Evolutionary conservation across 106 monocot genomes (phyloP).

Genomic region (Apostasia shenzhenica): DNA sequence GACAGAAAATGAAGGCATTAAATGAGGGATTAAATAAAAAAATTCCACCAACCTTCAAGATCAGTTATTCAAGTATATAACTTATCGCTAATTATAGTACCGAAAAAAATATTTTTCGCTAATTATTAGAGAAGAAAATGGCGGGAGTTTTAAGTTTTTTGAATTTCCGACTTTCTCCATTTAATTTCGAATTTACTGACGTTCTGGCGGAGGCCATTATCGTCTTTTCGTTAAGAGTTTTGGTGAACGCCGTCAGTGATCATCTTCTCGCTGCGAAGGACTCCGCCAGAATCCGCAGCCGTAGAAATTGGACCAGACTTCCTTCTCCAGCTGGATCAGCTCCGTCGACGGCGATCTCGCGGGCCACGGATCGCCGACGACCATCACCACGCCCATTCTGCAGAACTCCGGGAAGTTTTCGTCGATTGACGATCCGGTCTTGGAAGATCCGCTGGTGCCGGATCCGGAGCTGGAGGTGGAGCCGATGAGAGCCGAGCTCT

Average conservation of each 20-base stretch:
- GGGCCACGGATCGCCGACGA: conserved; percentile 2
- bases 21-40: too few species aligned
- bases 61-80: too few species aligned
- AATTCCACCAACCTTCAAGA: too few species aligned
- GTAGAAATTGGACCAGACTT: conserved; percentile 52
- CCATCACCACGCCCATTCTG: neutral
- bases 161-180: neutral
- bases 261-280: conserved; percentile 36
- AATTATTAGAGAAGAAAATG: neutral
- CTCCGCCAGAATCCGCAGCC: conserved; percentile 78
- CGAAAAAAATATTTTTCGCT: neutral
- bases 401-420: neutral
- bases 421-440: neutral
- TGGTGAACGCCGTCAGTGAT: neutral
- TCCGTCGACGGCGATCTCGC: conserved; percentile 22
- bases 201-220: neutral
- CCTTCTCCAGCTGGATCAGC: conserved; percentile 40
- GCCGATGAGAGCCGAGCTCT: neutral
- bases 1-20: too few species aligned
- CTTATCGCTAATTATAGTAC: too few species aligned
- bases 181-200: too few species aligned
- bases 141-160: neutral
- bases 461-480: too few species aligned
- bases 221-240: neutral
- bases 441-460: neutral